Evolutionary conservation across 2,329 filamentous ascomycete species (phyloP).

Genomic region (Colletotrichum noveboracense): DNA sequence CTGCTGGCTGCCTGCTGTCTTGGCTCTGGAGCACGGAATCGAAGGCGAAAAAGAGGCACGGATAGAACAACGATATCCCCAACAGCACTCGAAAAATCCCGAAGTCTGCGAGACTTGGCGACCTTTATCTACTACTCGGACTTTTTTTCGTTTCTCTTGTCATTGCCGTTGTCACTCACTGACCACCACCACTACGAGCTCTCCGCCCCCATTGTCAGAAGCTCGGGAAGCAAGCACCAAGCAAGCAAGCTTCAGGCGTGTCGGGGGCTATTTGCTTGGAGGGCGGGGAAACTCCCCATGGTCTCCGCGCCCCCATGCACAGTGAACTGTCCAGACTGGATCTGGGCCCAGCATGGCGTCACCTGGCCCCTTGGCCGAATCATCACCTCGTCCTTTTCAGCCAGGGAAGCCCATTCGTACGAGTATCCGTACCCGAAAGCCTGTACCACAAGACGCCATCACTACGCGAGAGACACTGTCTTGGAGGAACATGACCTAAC

Average conservation of each 20-base stretch:
- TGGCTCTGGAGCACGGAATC: not conserved
- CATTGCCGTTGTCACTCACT: not conserved
- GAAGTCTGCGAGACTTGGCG: not conserved
- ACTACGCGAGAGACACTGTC: not conserved
- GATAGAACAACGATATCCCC: not conserved
- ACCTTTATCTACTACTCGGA: not conserved
- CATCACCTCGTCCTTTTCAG: not conserved
- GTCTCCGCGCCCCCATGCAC: not conserved
- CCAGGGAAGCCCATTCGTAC: not conserved
- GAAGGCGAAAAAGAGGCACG: not conserved
- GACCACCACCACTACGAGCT: not conserved
- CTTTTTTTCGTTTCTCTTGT: not conserved
- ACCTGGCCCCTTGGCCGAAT: conserved; percentile 9
- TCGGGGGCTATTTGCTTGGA: not conserved
- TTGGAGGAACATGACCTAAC: not conserved
- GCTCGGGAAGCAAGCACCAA: not conserved
- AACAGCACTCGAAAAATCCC: not conserved
- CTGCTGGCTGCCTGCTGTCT: not conserved
- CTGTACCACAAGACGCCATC: not conserved
- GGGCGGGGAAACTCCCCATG: conserved; percentile 7
- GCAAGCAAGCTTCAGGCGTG: not conserved
- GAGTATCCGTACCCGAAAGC: not conserved
- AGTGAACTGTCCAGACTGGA: conserved; percentile 1
- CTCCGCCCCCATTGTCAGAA: not conserved
- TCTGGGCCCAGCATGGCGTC: conserved; percentile 13